Evolutionary conservation across 495 filamentous ascomycete species (phyloP).

Genomic region (Penicillium arizonense): DNA sequence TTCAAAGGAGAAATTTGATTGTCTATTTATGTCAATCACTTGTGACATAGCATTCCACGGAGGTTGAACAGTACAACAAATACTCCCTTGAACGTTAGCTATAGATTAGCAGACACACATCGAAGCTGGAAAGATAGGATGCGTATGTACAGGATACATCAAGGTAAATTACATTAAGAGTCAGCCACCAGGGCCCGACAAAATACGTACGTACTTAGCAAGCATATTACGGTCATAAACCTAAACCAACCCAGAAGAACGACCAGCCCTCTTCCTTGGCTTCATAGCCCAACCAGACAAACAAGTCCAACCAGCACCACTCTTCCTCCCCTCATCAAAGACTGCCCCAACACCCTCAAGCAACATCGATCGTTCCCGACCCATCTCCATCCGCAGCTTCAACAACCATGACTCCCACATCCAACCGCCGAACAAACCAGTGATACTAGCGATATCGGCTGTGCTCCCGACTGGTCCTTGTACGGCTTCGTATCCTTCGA

Average conservation of each 20-base stretch:
- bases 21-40: too few species aligned
- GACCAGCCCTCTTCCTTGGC: slow-evolving; percentile 45
- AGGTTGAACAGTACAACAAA: too few species aligned
- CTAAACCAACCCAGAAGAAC: slow-evolving; percentile 1
- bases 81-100: too few species aligned
- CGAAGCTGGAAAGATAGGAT: too few species aligned
- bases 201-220: too few species aligned
- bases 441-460: slow-evolving; percentile 68
- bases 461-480: slow-evolving; percentile 73
- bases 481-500: slow-evolving; percentile 53
- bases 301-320: slow-evolving; percentile 80
- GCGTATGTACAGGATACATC: too few species aligned
- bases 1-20: too few species aligned
- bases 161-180: too few species aligned
- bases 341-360: slow-evolving; percentile 77
- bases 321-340: slow-evolving; percentile 78
- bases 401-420: slow-evolving; percentile 96
- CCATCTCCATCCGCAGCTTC: slow-evolving; percentile 81
- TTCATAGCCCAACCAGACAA: slow-evolving; percentile 90
- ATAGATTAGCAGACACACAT: too few species aligned
- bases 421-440: slow-evolving; percentile 83
- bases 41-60: too few species aligned
- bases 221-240: too few species aligned
- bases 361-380: slow-evolving; percentile 59
- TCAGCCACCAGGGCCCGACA: too few species aligned